phyloP scores from a whole-genome alignment of 176 grass and related monocot species.

The Alloteropsis semialata region DNA sequence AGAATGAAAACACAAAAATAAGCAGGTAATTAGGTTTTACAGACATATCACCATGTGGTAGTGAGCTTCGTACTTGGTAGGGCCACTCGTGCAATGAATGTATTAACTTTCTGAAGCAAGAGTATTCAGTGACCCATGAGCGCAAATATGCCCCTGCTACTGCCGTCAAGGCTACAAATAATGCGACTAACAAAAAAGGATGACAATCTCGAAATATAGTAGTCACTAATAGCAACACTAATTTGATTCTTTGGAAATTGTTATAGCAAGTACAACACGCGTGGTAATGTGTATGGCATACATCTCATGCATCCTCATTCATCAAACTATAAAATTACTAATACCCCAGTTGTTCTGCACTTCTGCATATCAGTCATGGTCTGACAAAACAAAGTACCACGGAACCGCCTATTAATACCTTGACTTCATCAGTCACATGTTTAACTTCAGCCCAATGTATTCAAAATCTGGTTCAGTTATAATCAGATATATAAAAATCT shows the following conservation, averaged over 20 bases:
- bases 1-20: conserved; percentile 12
- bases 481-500: background rate
- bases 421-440: no score
- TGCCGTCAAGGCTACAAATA: background rate
- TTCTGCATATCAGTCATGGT: no score
- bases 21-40: background rate
- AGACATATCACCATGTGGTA: no score
- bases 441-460: no score
- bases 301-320: no score
- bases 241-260: background rate
- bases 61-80: no score
- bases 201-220: background rate
- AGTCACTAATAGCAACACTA: background rate
- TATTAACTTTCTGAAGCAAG: background rate
- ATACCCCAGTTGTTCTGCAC: no score
- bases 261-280: background rate
- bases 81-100: background rate
- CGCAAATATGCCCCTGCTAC: background rate
- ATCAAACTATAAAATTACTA: no score
- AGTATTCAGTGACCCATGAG: no score
- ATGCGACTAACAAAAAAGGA: background rate
- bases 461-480: no score
- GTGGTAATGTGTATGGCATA: background rate
- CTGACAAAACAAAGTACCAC: no score
- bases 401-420: no score